Conservation (phyloP, 1,139 yeast genomes). For the Pichia norvegensis region DNA sequence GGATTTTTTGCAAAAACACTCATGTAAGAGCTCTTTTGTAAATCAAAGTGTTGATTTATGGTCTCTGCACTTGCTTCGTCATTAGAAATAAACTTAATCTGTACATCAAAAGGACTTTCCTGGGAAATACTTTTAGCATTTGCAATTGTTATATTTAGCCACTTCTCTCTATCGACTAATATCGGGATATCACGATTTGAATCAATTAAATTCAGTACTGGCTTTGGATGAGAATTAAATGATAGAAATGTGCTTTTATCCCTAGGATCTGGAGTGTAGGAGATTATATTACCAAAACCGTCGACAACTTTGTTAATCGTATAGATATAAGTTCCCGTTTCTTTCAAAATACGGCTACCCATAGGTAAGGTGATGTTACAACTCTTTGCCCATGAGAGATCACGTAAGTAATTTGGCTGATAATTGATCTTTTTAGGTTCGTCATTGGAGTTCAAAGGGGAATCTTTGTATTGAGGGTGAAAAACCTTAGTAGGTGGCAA, state of each 20-base stretch:
- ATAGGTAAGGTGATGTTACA: conserved; percentile 42
- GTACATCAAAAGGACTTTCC: conserved; percentile 44
- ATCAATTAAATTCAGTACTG: conserved; percentile 37
- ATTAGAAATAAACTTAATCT: conserved; percentile 29
- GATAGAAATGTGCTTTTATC: conserved; percentile 43
- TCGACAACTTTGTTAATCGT: conserved; percentile 62
- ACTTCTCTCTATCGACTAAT: conserved; percentile 34
- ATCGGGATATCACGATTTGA: conserved; percentile 39
- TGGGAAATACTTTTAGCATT: conserved; percentile 23
- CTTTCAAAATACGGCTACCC: conserved; percentile 37
- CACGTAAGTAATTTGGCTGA: conserved; percentile 28
- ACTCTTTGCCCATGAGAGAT: conserved; percentile 47
- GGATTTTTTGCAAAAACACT: conserved; percentile 40
- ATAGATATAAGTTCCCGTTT: conserved; percentile 57
- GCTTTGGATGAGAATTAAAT: conserved; percentile 60
- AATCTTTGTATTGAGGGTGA: conserved; percentile 25
- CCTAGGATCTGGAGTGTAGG: conserved; percentile 40
- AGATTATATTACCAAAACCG: conserved; percentile 62
- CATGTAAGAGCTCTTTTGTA: conserved; percentile 26
- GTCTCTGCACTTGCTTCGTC: conserved; percentile 16
- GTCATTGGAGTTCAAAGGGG: conserved; percentile 31
- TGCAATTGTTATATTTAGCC: conserved; percentile 27
- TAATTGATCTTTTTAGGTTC: conserved; percentile 5
- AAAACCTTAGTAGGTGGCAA: conserved; percentile 23
- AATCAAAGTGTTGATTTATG: conserved; percentile 35